These are phyloP conservation scores for Hypoxylon sp. DNA, from an alignment of 2,329 filamentous ascomycete genomes.

Conservation along the genomic window DNA sequence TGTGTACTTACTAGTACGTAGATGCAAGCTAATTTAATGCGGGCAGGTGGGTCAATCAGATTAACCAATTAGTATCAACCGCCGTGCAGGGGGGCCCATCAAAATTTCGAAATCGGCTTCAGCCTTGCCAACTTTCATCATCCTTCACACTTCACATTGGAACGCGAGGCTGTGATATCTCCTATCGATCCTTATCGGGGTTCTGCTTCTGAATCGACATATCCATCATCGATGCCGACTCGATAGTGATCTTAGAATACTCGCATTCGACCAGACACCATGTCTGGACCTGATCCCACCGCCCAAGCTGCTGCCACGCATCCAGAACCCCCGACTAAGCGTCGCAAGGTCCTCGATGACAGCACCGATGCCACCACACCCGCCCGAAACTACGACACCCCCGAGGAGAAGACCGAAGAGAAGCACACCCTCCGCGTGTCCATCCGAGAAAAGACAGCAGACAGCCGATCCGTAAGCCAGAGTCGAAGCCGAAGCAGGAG, in stretches of 20 bases:
- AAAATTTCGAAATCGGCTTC: conserved; percentile 19
- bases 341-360: conserved; percentile 53
- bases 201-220: background rate
- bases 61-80: conserved; percentile 15
- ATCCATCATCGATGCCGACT: background rate
- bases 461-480: conserved; percentile 36
- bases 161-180: conserved; percentile 27
- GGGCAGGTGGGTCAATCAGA: background rate
- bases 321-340: conserved; percentile 51
- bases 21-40: conserved; percentile 1
- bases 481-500: conserved; percentile 35
- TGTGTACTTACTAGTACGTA: no score
- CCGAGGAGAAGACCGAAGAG: conserved; percentile 55
- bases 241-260: conserved; percentile 5
- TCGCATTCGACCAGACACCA: conserved; percentile 24
- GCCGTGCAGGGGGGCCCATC: conserved; percentile 10
- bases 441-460: conserved; percentile 42
- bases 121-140: conserved; percentile 25
- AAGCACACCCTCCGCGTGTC: conserved; percentile 41
- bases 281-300: conserved; percentile 43
- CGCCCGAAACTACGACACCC: conserved; percentile 51
- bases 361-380: conserved; percentile 52
- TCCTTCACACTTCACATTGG: conserved; percentile 12
- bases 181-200: background rate
- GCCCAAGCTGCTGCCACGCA: conserved; percentile 30